Base-by-base conservation (phyloP, 495 filamentous ascomycete genomes). In the Margaritispora aquatica region DNA sequence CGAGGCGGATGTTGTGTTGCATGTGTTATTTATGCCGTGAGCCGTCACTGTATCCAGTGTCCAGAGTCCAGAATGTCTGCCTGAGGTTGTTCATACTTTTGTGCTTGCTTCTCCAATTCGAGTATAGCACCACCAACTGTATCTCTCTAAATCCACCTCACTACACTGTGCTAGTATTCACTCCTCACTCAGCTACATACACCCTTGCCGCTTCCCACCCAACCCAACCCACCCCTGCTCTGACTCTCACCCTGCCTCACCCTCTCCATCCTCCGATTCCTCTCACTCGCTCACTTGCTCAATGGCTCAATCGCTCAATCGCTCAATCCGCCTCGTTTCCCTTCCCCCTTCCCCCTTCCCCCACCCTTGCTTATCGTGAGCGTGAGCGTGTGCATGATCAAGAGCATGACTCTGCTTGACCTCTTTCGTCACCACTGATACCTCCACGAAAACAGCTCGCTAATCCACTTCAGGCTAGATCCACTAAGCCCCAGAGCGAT, bases 371-470 rank as follows among this genome's bases (percentile, higher is more conserved):
- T 27, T 27, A 27, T 54, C 24, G 2, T 34, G 51, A 36, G 23
- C 20, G 13, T 54, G 26, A 34, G n/a, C n/a, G n/a, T n/a, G n/a
- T n/a, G n/a, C n/a, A n/a, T n/a, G n/a, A n/a, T n/a, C n/a, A n/a
- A n/a, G n/a, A n/a, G n/a, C n/a, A n/a, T n/a, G n/a, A n/a, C n/a
- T n/a, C n/a, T n/a, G n/a, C n/a, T n/a, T n/a, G n/a, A n/a, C n/a
- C 53, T 52, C 50, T n/a, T 57, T 41, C 47, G 31, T 57, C 55
- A 22, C 27, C 24, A 44, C 38, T 9, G 38, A 44, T 44, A 44
- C 38, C 15, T 34, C 7, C 7, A 34, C 29, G 29, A 5, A 54
- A 11, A 23, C 8, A 7, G 8, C 10, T 41, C 11, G 38, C 58
- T 44, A 41, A 20, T 38, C 20, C 20, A 41, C 26, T 52, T 20